Percentiles rank a stretch among this genome's conserved stretches.
phyloP scores from a whole-genome alignment of 176 grass and related monocot species.

The Raddia guianensis region DNA sequence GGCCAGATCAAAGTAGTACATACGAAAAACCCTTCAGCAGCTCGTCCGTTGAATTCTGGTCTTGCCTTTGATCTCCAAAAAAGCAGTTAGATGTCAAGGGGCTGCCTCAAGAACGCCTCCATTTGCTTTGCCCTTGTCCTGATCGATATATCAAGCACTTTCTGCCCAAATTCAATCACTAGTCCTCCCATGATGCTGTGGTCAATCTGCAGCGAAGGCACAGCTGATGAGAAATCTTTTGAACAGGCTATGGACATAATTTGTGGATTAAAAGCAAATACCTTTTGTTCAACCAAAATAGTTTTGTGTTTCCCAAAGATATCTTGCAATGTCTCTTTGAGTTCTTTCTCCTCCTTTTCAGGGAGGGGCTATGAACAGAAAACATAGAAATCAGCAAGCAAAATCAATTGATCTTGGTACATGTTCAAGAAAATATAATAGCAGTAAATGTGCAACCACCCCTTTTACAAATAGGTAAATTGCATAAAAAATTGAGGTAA shows the following conservation, averaged over 20 bases:
- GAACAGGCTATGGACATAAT: background rate
- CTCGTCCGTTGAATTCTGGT: constrained; percentile 20
- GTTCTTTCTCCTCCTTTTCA: constrained; percentile 83
- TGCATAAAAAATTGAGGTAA: too few species aligned
- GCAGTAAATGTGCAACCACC: too few species aligned
- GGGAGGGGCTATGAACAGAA: constrained; percentile 68
- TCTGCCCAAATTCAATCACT: constrained; percentile 78
- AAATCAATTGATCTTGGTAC: background rate
- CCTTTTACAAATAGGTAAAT: too few species aligned
- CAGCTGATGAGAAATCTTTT: background rate
- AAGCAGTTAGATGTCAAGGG: constrained; percentile 58
- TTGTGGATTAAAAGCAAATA: constrained; percentile 35
- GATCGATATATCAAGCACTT: constrained; percentile 93
- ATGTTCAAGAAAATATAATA: background rate
- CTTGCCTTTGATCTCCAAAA: constrained; percentile 33
- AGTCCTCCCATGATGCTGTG: constrained; percentile 86
- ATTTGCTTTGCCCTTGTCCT: constrained; percentile 94
- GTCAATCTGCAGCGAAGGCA: constrained; percentile 60
- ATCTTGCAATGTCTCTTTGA: constrained; percentile 70
- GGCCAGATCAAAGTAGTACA: constrained; percentile 47
- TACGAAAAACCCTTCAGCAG: constrained; percentile 33
- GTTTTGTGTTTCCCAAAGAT: constrained; percentile 84
- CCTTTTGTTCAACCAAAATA: constrained; percentile 86
- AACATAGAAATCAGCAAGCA: constrained; percentile 15
- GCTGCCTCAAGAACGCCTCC: constrained; percentile 84